Percentiles rank a stretch among this genome's conserved stretches.
These are phyloP conservation scores for Penicillium griseofulvum DNA, from an alignment of 2,329 filamentous ascomycete genomes.

Conservation along the genomic window DNA sequence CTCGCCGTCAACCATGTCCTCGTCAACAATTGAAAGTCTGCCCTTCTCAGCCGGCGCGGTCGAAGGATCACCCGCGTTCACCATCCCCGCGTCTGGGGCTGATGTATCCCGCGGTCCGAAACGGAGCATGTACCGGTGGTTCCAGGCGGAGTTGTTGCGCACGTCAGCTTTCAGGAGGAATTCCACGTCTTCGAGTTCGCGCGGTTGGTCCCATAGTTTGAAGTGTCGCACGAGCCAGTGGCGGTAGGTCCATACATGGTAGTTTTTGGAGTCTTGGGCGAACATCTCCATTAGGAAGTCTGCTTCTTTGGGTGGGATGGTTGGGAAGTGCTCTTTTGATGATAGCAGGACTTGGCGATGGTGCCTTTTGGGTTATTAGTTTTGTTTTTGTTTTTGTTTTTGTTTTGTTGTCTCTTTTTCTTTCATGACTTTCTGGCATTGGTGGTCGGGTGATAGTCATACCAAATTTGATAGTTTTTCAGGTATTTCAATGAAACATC, in stretches of 20 bases:
- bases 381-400: not conserved
- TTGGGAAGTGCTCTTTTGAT: slow-evolving; percentile 48
- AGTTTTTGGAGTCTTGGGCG: slow-evolving; percentile 86
- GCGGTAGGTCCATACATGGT: slow-evolving; percentile 96
- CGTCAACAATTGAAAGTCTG: slow-evolving; percentile 51
- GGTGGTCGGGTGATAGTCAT: slow-evolving; percentile 4
- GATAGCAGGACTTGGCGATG: slow-evolving; percentile 57
- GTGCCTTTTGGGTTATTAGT: slow-evolving; percentile 45
- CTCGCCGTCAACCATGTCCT: slow-evolving; percentile 69
- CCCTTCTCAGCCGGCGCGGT: slow-evolving; percentile 28
- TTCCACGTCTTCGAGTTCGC: slow-evolving; percentile 69
- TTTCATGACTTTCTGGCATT: not conserved
- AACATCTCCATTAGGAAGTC: slow-evolving; percentile 80
- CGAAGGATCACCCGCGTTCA: slow-evolving; percentile 21
- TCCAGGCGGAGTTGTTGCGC: slow-evolving; percentile 96
- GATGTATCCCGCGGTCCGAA: slow-evolving; percentile 61
- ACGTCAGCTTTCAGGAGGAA: slow-evolving; percentile 74
- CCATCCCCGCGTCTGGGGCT: slow-evolving; percentile 39
- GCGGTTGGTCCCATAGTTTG: slow-evolving; percentile 53
- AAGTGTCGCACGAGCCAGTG: slow-evolving; percentile 71
- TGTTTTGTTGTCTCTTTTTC: not conserved
- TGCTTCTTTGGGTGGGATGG: slow-evolving; percentile 64
- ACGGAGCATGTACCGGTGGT: slow-evolving; percentile 91
- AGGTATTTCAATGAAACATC: slow-evolving; percentile 75
- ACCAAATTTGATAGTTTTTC: slow-evolving; percentile 99